A percentile compares a stretch with the other conserved stretches of the same genome.
These are phyloP conservation scores for Alternaria gansuensis DNA, from an alignment of 2,329 filamentous ascomycete genomes.

Conservation along the genomic window DNA sequence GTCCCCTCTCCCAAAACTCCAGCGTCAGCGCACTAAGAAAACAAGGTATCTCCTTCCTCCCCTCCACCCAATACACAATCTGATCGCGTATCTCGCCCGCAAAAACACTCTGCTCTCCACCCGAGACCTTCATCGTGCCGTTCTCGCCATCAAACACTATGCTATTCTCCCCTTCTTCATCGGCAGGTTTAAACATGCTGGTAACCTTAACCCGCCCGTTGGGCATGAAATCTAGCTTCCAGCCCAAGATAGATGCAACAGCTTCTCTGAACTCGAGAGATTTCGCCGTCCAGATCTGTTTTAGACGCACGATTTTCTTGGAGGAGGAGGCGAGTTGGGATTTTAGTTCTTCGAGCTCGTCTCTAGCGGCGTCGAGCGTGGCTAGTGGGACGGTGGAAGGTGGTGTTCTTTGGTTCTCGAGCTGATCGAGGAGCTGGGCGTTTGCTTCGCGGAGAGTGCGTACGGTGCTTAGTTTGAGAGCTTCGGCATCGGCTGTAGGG, in stretches of 20 bases:
- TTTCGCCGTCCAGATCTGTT: constrained; percentile 91
- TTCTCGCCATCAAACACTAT: constrained; percentile 90
- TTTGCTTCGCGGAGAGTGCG: constrained; percentile 84
- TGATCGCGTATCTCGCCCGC: constrained; percentile 83
- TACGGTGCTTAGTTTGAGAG: constrained; percentile 83
- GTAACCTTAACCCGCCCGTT: constrained; percentile 96
- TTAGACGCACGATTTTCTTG: constrained; percentile 84
- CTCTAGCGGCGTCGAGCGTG: constrained; percentile 76
- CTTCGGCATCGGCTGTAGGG: constrained; percentile 85
- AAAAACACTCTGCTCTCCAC: constrained; percentile 86
- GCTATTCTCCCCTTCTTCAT: constrained; percentile 66
- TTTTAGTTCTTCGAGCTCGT: constrained; percentile 72
- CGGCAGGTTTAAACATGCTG: constrained; percentile 78
- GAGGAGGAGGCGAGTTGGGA: constrained; percentile 68
- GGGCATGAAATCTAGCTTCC: constrained; percentile 95
- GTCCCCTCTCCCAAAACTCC: constrained; percentile 83
- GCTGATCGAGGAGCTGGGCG: constrained; percentile 77
- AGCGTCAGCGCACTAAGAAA: constrained; percentile 90
- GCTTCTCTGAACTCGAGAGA: constrained; percentile 95
- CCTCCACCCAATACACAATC: constrained; percentile 95
- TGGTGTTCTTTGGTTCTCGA: constrained; percentile 59
- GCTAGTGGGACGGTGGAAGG: constrained; percentile 74
- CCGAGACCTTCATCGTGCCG: constrained; percentile 97
- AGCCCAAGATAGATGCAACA: constrained; percentile 89
- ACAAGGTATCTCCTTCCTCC: constrained; percentile 90